Percentiles rank a stretch among this genome's conserved stretches.
Evolutionary conservation across 2,329 filamentous ascomycete species (phyloP).

Genomic region (Ampelomyces quisqualis): DNA sequence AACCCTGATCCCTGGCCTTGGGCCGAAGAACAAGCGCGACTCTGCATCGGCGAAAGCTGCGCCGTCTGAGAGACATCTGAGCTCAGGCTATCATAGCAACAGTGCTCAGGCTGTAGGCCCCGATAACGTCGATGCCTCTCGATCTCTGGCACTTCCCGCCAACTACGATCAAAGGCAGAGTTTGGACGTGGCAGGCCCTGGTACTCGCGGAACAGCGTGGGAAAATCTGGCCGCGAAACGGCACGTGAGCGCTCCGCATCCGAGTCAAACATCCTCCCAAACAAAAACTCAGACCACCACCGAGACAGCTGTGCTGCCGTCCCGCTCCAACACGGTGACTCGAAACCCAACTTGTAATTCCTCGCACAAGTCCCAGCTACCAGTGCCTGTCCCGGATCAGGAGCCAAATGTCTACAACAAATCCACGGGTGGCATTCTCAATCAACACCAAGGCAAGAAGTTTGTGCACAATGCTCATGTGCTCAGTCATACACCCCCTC

Average conservation of each 20-base stretch:
- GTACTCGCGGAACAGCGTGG: constrained; percentile 22
- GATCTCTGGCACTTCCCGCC: constrained; percentile 8
- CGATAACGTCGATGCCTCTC: constrained; percentile 11
- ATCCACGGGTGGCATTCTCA: constrained; percentile 39
- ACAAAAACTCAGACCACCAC: constrained; percentile 12
- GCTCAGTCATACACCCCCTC: constrained; percentile 24
- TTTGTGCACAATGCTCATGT: constrained; percentile 38
- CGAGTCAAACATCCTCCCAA: constrained; percentile 12
- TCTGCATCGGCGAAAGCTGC: constrained; percentile 18
- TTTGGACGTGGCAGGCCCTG: constrained; percentile 17
- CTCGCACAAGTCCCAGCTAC: constrained; percentile 39
- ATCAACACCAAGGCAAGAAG: constrained; percentile 27
- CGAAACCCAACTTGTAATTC: constrained; percentile 37
- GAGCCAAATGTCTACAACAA: constrained; percentile 27
- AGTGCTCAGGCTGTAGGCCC: constrained; percentile 11
- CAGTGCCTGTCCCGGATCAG: constrained; percentile 15
- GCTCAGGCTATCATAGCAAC: constrained; percentile 32
- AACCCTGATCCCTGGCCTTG: constrained; percentile 33
- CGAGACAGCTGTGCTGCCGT: constrained; percentile 22
- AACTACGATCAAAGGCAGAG: constrained; percentile 26
- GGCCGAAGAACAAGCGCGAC: constrained; percentile 26
- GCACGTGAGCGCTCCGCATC: constrained; percentile 33
- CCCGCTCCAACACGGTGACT: constrained; percentile 21
- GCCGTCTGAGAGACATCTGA: constrained; percentile 17
- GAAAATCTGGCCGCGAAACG: constrained; percentile 24